Conservation (phyloP, 805 yeast species). For the Myxozyma udenii region DNA sequence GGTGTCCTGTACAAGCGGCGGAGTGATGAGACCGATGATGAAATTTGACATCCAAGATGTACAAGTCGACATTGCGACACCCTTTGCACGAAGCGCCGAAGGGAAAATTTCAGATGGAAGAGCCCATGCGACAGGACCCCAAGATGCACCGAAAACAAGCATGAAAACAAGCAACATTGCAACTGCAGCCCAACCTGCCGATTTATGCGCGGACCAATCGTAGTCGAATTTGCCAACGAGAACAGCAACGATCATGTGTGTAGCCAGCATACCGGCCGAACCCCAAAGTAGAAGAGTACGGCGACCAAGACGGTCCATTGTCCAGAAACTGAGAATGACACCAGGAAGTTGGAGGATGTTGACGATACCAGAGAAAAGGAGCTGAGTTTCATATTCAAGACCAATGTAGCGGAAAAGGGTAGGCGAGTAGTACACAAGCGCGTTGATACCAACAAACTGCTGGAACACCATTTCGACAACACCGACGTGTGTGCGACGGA, state of each 20-base stretch:
- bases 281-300: slow-evolving; percentile 51
- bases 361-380: no score
- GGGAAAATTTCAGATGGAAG: slow-evolving; percentile 64
- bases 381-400: no score
- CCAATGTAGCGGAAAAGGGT: slow-evolving; percentile 48
- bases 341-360: no score
- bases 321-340: no score
- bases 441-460: slow-evolving; percentile 45
- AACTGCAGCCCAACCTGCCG: slow-evolving; percentile 28
- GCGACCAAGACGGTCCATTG: slow-evolving; percentile 67
- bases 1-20: slow-evolving; percentile 44
- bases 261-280: slow-evolving; percentile 60
- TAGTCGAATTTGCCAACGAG: slow-evolving; percentile 41
- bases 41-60: slow-evolving; percentile 59
- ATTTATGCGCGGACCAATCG: slow-evolving; percentile 35
- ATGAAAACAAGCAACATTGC: slow-evolving; percentile 28
- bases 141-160: slow-evolving; percentile 27
- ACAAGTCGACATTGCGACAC: slow-evolving; percentile 56
- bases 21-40: slow-evolving; percentile 43
- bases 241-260: slow-evolving; percentile 39
- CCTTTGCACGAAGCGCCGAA: slow-evolving; percentile 65
- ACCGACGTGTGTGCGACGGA: no score
- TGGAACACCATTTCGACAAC: slow-evolving; percentile 28
- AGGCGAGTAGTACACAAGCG: slow-evolving; percentile 49
- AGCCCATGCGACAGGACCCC: slow-evolving; percentile 45